Base-by-base conservation (phyloP, 805 yeast species). In the Lipomyces starkeyi region DNA sequence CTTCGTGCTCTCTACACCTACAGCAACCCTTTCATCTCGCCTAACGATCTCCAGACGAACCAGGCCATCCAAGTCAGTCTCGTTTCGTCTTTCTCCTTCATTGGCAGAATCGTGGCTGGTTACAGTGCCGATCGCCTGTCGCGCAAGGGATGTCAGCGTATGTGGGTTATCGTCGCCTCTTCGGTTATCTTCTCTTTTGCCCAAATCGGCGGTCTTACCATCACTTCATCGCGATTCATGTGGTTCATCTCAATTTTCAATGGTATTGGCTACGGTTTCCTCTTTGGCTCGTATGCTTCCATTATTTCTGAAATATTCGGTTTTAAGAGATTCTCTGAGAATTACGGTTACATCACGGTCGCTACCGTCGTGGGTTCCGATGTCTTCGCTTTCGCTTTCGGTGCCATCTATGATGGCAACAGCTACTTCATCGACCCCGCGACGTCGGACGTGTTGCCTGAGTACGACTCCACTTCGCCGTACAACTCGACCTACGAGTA, bases 231-330 rank as follows among this genome's bases (percentile, higher is more conserved):
- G 6, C 70, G 74, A 1, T 64, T 71, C 29, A 76, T 91, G 72
- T 82, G 88, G 78, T 55, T 82, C 37, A 79, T 84, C 29, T 87
- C 93, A 0, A 75, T 84, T n/a, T 74, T 85, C 22, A 83, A 86
- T 37, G 96, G 96, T 0, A 80, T 88, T 49, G 89, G 88, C 53
- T 91, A 91, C 78, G 96, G 96, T 0, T 84, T 87, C 70, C 82
- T 88, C 27, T 89, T 89, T 78, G 90, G 93, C 61, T 82, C 89
- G 8, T 84, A 86, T 78, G 95, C 96, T 4, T 86, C 90, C n/a
- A 85, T 91, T 25, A 83, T 89, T n/a, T 85, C 91, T 20, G 94
- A 91, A 71, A 78, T 83, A 9, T 90, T 89, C 78, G 95, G 95
- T 1, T 84, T 91, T 80, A 80, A 80, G 20, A 82, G 84, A 62